phyloP scores from a whole-genome alignment of 1,284 basidiomycete genomes.

The Mycena citricolor region DNA sequence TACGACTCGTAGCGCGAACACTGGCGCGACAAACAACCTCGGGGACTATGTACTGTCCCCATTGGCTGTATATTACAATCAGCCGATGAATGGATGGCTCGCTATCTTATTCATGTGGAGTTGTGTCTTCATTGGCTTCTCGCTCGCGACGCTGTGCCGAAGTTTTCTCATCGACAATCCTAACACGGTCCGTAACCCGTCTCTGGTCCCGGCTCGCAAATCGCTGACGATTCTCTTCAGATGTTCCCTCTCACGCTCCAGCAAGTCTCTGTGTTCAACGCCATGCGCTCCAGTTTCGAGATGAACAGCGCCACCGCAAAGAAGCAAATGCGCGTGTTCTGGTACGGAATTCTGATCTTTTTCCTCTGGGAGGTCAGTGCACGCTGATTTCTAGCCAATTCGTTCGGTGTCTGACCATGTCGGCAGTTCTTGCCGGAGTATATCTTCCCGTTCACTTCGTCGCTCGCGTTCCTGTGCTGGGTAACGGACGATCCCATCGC shows the following conservation, averaged over 20 bases:
- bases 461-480: constrained; percentile 9
- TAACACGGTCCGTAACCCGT: not conserved
- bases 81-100: constrained; percentile 30
- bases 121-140: not conserved
- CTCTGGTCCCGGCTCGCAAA: not conserved
- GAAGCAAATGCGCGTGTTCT: constrained; percentile 22
- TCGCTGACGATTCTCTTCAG: not conserved
- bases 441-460: constrained; percentile 7
- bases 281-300: not conserved
- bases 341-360: not conserved
- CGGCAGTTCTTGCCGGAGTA: constrained; percentile 9
- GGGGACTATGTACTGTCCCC: constrained; percentile 29
- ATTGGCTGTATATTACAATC: constrained; percentile 25
- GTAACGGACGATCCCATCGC: not conserved
- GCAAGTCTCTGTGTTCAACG: constrained; percentile 7
- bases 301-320: not conserved
- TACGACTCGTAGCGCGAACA: constrained; percentile 22
- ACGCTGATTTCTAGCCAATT: constrained; percentile 1
- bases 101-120: constrained; percentile 1
- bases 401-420: not conserved
- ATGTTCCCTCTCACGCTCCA: not conserved
- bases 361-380: not conserved
- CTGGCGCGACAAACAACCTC: constrained; percentile 28
- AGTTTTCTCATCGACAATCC: constrained; percentile 6
- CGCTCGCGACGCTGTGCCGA: constrained; percentile 3